phyloP scores from a whole-genome alignment of 495 filamentous ascomycete genomes.

The Paragyromitra xinjiangensis region DNA sequence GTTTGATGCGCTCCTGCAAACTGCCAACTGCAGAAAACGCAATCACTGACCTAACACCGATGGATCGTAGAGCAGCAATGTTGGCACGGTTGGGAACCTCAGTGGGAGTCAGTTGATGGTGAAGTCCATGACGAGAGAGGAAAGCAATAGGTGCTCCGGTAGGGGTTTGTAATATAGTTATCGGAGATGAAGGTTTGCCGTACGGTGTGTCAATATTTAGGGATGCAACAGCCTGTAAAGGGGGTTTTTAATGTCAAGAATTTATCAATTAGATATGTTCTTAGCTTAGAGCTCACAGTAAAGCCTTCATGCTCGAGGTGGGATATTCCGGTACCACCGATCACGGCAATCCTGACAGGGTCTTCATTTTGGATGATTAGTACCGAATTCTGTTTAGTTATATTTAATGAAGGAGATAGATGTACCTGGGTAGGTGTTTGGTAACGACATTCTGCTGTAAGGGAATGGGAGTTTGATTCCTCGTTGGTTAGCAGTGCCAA shows the following conservation, averaged over 20 bases:
- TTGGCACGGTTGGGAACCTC: slow-evolving; percentile 92
- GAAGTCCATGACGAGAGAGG: slow-evolving; percentile 85
- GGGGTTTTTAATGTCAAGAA: neutral
- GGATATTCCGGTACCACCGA: slow-evolving; percentile 91
- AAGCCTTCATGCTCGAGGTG: slow-evolving; percentile 74
- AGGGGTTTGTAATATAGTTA: slow-evolving; percentile 85
- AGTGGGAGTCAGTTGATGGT: slow-evolving; percentile 90
- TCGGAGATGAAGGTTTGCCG: slow-evolving; percentile 88
- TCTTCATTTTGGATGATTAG: slow-evolving; percentile 61
- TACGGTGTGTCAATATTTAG: slow-evolving; percentile 83
- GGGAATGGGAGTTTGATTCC: slow-evolving; percentile 1
- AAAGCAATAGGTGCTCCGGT: slow-evolving; percentile 84
- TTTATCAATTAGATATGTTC: neutral
- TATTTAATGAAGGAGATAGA: neutral
- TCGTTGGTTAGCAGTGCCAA: neutral
- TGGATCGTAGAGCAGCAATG: slow-evolving; percentile 86
- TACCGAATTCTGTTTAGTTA: neutral
- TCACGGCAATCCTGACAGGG: slow-evolving; percentile 89
- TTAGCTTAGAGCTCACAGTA: slow-evolving; percentile 57
- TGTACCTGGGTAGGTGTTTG: slow-evolving; percentile 44
- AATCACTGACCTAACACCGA: slow-evolving; percentile 89
- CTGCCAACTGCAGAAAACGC: slow-evolving; percentile 96
- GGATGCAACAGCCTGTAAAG: slow-evolving; percentile 70
- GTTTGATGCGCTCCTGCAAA: slow-evolving; percentile 85
- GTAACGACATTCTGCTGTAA: slow-evolving; percentile 37